Evolutionary conservation across 805 yeast species (phyloP), one percentile per base, ranked within the genome.

Genomic region (Blastobotrys terrestris): DNA sequence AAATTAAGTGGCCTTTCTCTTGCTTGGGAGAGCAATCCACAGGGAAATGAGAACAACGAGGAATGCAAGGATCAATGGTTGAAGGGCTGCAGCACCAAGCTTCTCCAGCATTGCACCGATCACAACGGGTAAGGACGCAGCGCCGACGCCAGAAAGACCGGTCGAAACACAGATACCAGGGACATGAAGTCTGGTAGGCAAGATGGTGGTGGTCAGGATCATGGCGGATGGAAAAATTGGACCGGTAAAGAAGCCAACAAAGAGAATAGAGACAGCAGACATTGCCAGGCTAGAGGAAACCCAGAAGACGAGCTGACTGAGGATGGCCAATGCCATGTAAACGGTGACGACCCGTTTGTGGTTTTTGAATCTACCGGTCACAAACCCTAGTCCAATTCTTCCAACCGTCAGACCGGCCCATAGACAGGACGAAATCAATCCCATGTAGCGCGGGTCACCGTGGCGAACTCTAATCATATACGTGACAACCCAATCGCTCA

Each of bases 141-240:
- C 85, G 0, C 96, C 96, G 15, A 84, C 79, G 3, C 92, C 91
- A 3, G 94, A 95, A 55, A 87, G 64, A 0, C 94, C 90, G 53
- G 89, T 80, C 20, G 85, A 80, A 49, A 85, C 72, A 0, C 95
- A 90, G 7, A 88, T 77, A 1, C 88, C 91, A 7, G 80, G 67
- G 6, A 85, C 78, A 49, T 85, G 85, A 52, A 77, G 67, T 42
- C 73, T 74, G 22, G 70, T 67, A 0, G 95, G 95, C 42, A 88
- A 64, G 0, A 81, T 69, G 50, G 80, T 78, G 41, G 86, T 68
- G 1, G 88, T 75, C n/a, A 84, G 76, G n/a, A 85, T 77, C 54
- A 85, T 82, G 0, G 85, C 79, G 6, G 91, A 82, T 0, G 95
- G 90, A 66, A 81, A 85, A 35, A 80, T 69, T 1, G 91, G 91